A percentile compares a stretch with the other conserved stretches of the same genome.
These are phyloP conservation scores for Strobilomyces dryophilus DNA, from an alignment of 768 basidiomycete genomes.

Conservation along the genomic window DNA sequence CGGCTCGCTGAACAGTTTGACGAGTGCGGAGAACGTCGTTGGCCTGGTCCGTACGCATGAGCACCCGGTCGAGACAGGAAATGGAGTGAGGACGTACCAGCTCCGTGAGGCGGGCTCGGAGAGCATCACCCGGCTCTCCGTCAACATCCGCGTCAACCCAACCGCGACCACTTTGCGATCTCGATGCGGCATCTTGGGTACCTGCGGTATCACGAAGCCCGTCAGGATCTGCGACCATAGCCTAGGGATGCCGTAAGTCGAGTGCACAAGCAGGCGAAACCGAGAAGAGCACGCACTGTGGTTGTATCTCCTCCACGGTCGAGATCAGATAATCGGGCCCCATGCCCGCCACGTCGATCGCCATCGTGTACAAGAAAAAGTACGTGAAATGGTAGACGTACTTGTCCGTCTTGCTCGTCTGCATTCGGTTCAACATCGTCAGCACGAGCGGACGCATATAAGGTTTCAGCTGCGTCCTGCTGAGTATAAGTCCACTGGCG, in stretches of 20 bases:
- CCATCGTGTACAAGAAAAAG: slow-evolving; percentile 74
- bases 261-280: too few relatives aligned
- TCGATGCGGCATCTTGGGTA: slow-evolving; percentile 73
- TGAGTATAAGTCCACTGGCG: background rate
- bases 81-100: slow-evolving; percentile 47
- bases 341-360: slow-evolving; percentile 68
- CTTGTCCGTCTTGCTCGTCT: slow-evolving; percentile 84
- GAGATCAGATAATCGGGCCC: slow-evolving; percentile 75
- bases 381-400: slow-evolving; percentile 79
- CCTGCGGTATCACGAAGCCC: slow-evolving; percentile 76
- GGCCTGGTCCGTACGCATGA: slow-evolving; percentile 48
- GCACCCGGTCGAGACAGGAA: background rate
- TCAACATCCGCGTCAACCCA: slow-evolving; percentile 75
- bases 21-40: slow-evolving; percentile 59
- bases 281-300: slow-evolving; percentile 46
- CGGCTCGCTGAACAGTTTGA: slow-evolving; percentile 73
- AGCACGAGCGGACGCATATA: slow-evolving; percentile 75
- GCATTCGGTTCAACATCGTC: slow-evolving; percentile 80
- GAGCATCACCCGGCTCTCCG: slow-evolving; percentile 67
- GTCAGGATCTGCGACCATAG: slow-evolving; percentile 78
- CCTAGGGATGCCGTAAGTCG: slow-evolving; percentile 27
- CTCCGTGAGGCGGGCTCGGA: slow-evolving; percentile 54
- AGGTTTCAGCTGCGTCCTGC: slow-evolving; percentile 58
- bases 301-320: slow-evolving; percentile 81
- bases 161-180: slow-evolving; percentile 84